phyloP scores from a whole-genome alignment of 139 green algal genomes.

The Pedinophyceae sp. region DNA sequence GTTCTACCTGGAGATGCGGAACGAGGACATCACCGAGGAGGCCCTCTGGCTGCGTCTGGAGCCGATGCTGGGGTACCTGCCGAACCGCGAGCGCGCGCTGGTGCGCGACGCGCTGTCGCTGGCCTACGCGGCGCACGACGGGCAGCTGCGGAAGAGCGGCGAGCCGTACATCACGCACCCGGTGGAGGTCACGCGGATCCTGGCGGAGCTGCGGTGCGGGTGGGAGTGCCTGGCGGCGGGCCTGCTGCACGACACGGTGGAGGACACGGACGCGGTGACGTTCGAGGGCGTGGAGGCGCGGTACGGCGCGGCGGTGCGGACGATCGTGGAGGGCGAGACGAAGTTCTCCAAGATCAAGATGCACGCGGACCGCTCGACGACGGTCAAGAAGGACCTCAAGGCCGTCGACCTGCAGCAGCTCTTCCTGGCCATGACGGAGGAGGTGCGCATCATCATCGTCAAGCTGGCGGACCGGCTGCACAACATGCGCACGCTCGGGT shows the following conservation, averaged over 20 bases:
- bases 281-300: constrained; percentile 56
- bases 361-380: neutral
- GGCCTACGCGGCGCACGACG: constrained; percentile 51
- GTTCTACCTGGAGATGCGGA: constrained; percentile 32
- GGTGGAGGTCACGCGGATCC: constrained; percentile 57
- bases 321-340: constrained; percentile 84
- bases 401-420: constrained; percentile 70
- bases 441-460: constrained; percentile 77
- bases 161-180: constrained; percentile 85
- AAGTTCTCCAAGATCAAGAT: constrained; percentile 48
- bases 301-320: constrained; percentile 31
- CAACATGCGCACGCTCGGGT: constrained; percentile 84
- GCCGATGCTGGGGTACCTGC: constrained; percentile 38
- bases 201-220: constrained; percentile 10
- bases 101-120: constrained; percentile 40
- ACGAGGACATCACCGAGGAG: constrained; percentile 22
- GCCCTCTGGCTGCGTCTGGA: constrained; percentile 41
- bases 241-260: constrained; percentile 81
- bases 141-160: constrained; percentile 60
- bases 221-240: constrained; percentile 43
- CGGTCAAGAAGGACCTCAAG: constrained; percentile 23
- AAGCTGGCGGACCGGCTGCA: constrained; percentile 85
- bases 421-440: constrained; percentile 79
- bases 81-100: constrained; percentile 9
- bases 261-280: constrained; percentile 61